A percentile compares a stretch with the other conserved stretches of the same genome.
Conservation (phyloP, 2,329 filamentous ascomycete species). For the Lecanicillium sp. region DNA sequence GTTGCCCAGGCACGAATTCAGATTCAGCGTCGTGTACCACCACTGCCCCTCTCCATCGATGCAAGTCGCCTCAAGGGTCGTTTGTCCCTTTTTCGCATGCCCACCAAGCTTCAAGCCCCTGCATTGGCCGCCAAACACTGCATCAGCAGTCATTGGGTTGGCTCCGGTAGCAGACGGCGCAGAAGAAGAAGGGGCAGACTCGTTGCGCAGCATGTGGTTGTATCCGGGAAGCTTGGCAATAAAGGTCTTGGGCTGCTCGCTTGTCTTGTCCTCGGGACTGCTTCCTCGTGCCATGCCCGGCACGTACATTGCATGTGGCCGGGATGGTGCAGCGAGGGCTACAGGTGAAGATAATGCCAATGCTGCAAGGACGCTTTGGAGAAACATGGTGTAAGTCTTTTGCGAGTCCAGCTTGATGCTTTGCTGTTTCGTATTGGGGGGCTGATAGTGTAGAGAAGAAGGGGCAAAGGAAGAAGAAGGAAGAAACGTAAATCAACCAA, state of each 20-base stretch:
- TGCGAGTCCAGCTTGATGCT: too few species aligned
- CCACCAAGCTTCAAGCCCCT: slow-evolving; percentile 15
- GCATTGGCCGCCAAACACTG: slow-evolving; percentile 10
- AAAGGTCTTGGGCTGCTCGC: neutral
- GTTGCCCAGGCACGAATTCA: slow-evolving; percentile 16
- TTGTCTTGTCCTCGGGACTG: neutral
- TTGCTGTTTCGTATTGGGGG: too few species aligned
- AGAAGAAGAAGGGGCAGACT: too few species aligned
- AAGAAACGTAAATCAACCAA: too few species aligned
- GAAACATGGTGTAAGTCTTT: neutral
- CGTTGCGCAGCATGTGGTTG: slow-evolving; percentile 1
- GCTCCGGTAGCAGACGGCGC: neutral
- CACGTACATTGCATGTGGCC: neutral
- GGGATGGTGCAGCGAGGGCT: neutral
- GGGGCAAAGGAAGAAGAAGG: too few species aligned
- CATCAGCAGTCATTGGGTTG: slow-evolving; percentile 7
- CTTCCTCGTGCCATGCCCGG: slow-evolving; percentile 1
- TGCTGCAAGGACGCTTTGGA: neutral
- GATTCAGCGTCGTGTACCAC: slow-evolving; percentile 18
- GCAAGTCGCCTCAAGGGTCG: slow-evolving; percentile 15
- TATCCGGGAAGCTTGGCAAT: slow-evolving; percentile 1
- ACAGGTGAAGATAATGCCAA: neutral
- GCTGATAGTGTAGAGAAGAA: too few species aligned
- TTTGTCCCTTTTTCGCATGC: slow-evolving; percentile 11
- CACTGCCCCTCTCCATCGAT: slow-evolving; percentile 10